Base-by-base conservation (phyloP, 257 asterid species). In the Paulownia fortunei region DNA sequence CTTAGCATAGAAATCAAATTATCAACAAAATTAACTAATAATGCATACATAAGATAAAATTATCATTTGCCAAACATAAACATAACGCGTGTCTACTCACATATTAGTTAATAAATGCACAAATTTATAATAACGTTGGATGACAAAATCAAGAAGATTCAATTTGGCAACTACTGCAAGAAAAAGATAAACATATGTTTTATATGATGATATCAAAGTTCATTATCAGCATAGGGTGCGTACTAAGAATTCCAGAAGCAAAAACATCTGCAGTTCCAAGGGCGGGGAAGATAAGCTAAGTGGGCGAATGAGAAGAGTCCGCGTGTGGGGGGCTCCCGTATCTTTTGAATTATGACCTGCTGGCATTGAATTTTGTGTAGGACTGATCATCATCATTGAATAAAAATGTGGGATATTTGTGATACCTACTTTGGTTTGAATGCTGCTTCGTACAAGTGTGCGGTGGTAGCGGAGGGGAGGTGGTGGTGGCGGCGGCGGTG, bases 241-340 rank as follows among this genome's bases (percentile, higher is more conserved):
- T n/a, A n/a, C 4, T n/a, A 52, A 37, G 81, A 52, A 27, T 2
- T 52, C 21, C 12, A 52, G 52, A 59, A 46, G 60, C 74, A 54
- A 47, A 41, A 27, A 64, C 18, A 44, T 39, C 42, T 39, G 55
- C 41, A 46, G 39, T 27, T 61, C 41, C 65, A 6, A 72, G 64
- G 61, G 19, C 30, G 3, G 46, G 16, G 15, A 7, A 37, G 78
- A 69, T 19, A 61, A 42, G 81, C 30, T 34, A 75, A 4, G 84
- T 80, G 87, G 82, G 21, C 81, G 39, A 73, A 47, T 80, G 52
- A n/a, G 32, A 62, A 36, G 51, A 5, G 44, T 23, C 64, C 87
- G 37, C 79, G 87, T 84, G 79, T 55, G 0, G 1, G 10, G 19
- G 37, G 37, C 37, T 34, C 37, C 2, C 64, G 79, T 36, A 76